Conservation (phyloP, 495 filamentous ascomycete genomes). For the Annulohypoxylon stygium region DNA sequence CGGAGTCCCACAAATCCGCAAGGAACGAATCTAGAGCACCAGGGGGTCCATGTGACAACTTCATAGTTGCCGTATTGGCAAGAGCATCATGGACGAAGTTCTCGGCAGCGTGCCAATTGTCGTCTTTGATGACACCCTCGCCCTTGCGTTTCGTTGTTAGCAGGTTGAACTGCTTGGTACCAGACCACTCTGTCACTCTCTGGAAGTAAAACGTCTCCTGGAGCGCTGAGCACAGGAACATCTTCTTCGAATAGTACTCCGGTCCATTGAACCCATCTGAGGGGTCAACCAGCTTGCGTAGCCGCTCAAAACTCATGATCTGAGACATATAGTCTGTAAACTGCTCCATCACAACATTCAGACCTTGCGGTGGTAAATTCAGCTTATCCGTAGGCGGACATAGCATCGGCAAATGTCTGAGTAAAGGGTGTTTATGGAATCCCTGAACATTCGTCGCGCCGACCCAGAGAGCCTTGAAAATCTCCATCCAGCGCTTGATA, state of each 20-base stretch:
- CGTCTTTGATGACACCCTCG: conserved; percentile 37
- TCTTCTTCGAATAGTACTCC: conserved; percentile 48
- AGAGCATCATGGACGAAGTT: conserved; percentile 47
- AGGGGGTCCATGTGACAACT: conserved; percentile 48
- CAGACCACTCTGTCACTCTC: conserved; percentile 44
- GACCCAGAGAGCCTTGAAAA: conserved; percentile 55
- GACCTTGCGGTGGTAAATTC: conserved; percentile 37
- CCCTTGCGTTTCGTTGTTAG: conserved; percentile 43
- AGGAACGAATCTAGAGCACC: conserved; percentile 44
- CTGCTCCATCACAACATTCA: conserved; percentile 41
- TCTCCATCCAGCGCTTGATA: conserved; percentile 57
- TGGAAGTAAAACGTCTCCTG: conserved; percentile 48
- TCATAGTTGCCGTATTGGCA: conserved; percentile 49
- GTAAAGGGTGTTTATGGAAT: conserved; percentile 52
- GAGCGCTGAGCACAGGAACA: conserved; percentile 38
- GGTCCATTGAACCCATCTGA: conserved; percentile 50
- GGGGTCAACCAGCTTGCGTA: conserved; percentile 50
- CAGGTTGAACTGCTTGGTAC: conserved; percentile 48
- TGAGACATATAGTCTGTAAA: conserved; percentile 51
- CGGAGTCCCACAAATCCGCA: conserved; percentile 51
- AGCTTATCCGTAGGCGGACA: conserved; percentile 40
- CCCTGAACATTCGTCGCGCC: conserved; percentile 49
- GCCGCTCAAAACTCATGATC: conserved; percentile 48
- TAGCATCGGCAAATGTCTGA: conserved; percentile 51
- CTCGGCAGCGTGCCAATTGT: conserved; percentile 48